Evolutionary conservation across 192 early-diverging fungal species (phyloP), one percentile per base, ranked within the genome.

Genomic region (Podila epicladia): DNA sequence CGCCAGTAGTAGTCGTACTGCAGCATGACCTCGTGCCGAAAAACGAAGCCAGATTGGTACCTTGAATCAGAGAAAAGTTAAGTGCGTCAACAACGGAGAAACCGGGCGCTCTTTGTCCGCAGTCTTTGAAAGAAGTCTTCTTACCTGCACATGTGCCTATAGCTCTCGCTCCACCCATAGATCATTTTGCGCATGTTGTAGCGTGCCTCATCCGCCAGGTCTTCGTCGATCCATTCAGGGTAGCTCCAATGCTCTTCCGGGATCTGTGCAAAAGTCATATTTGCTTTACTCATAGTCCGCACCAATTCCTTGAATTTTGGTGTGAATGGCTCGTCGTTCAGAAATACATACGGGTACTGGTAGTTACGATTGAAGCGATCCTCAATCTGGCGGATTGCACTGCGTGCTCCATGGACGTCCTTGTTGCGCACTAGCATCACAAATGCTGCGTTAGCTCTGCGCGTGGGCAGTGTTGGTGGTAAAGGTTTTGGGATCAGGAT

Each of bases 1-100:
- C 95, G 89, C 95, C 95, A 96, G 85, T 95, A 96, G 82, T 91
- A 96, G 75, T 95, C 93, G 53, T 90, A 91, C 28, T 91, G 82
- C 48, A 87, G 67, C 50, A 92, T 83, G 17, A 93, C 82, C 26
- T 90, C 89, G 69, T 95, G 95, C 38, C 88, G 82, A 80, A 86
- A 92, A 72, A 96, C 92, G 70, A 91, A 95, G 9, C 95, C 95
- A 37, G 91, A 92, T 72, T 92, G 86, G 69, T 89, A 94, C 41
- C 88, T 84, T 45, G 11, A 57, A 32, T 50, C 0, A 50, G 6
- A 35, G 12, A 38, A 17, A 45, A 15, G 41, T 17, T 45, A 45
- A 2, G 41, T 15, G 58, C 38, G 55, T 51, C 12, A 65, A 24
- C 2, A 59, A 26, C 32, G 11, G 51, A 45, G 6, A 28, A n/a